Evolutionary conservation across 1,284 basidiomycete species (phyloP), one percentile per base, ranked within the genome.

Genomic region (Malassezia vespertilionis): DNA sequence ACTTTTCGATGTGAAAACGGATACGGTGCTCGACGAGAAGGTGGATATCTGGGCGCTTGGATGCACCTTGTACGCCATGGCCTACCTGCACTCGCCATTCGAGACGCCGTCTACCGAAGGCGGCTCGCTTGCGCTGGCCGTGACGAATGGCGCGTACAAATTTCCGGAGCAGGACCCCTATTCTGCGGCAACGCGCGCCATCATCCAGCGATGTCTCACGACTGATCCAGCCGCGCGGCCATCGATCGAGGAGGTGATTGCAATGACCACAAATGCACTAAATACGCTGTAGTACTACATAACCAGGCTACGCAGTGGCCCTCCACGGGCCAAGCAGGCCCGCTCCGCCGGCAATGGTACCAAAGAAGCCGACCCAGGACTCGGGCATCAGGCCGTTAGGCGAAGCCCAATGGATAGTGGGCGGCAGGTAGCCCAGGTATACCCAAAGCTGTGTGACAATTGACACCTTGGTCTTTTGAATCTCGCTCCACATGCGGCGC

Each of bases 381-480:
- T 69, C 66, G 12, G 47, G 40, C 26, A 69, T 55, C 33, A 69
- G 34, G 6, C 66, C 66, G 12, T 41, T 42, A 0, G 60, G 36
- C 33, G 73, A 77, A 52, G 56, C 84, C 86, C 84, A 88, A 67
- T 89, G 86, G 40, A 86, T 70, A 4, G 86, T 84, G 45, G 86
- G 71, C 3, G 86, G 86, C 31, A 87, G 72, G 66, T 86, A 83
- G 24, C 79, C 80, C 4, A 82, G 53, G 61, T 87, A 88, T 36
- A 80, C 78, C 38, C 83, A 73, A 20, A 84, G 65, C 57, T 87
- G 83, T 50, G 79, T 81, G 75, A 80, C 79, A 49, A 83, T 80
- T 12, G 81, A 78, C 53, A 79, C 76, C 78, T 82, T 82, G 54
- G 75, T 73, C 54, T 77, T 54, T 22, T 60, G 60, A 30, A 70